Conservation (phyloP, 106 monocot species). For the Allium cepa region DNA sequence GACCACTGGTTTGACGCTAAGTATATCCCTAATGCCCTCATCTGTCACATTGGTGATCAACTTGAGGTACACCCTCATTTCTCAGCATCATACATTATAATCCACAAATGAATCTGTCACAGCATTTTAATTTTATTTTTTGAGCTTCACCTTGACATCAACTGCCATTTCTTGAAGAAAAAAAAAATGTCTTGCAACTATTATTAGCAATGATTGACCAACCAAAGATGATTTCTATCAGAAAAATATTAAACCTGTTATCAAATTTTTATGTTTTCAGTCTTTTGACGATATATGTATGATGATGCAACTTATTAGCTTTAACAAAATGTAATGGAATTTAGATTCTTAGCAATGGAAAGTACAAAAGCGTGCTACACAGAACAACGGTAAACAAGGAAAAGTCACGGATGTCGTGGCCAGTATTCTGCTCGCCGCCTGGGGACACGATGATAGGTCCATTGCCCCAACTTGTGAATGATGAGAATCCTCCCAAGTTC, state of each 20-base stretch:
- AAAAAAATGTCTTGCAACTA: too few relatives aligned
- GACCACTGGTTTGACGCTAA: conserved; percentile 57
- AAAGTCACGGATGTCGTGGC: conserved; percentile 67
- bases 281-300: not conserved
- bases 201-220: too few relatives aligned
- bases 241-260: too few relatives aligned
- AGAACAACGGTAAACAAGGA: conserved; percentile 62
- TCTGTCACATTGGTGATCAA: conserved; percentile 80
- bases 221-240: too few relatives aligned
- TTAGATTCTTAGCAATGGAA: conserved; percentile 82
- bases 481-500: conserved; percentile 47
- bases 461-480: conserved; percentile 37
- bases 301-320: not conserved
- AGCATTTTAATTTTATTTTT: too few relatives aligned
- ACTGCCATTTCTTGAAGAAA: too few relatives aligned
- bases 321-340: not conserved
- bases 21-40: conserved; percentile 54
- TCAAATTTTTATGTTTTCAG: not conserved
- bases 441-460: conserved; percentile 50
- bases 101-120: too few relatives aligned
- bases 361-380: conserved; percentile 82
- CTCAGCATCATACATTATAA: too few relatives aligned
- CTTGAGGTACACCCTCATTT: conserved; percentile 38
- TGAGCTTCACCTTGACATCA: too few relatives aligned
- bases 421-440: conserved; percentile 71